Base-by-base conservation (phyloP, 116 monocot genomes). In the Trichopus zeylanicus region DNA sequence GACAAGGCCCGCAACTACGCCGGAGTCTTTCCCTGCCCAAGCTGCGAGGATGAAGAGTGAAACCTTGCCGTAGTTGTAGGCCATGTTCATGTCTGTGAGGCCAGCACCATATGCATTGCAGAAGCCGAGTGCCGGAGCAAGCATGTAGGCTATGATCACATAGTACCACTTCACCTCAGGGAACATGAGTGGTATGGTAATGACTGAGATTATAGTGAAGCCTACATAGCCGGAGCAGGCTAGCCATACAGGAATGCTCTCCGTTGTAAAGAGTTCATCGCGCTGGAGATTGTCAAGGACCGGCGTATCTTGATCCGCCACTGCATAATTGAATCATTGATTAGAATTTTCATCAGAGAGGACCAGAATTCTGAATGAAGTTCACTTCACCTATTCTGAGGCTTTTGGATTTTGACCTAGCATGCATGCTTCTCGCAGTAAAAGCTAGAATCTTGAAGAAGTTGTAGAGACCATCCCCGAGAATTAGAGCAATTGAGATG, bases 11-110 rank as follows among this genome's bases (percentile, higher is more conserved):
- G 77, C 86, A 11, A 86, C 71, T 0, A 86, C 81, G 22, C 86
- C 86, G 5, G 42, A 53, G 58, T 86, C 61, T 42, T 69, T 64
- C 35, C 86, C 81, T 10, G 81, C 73, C 54, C 49, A 61, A 30
- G 81, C 74, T 21, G 86, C 77, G 8, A 86, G 67, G 22, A 86
- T 71, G 59, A 86, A 86, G 55, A 86, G 81, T 6, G 86, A 42
- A 1, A 72, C 81, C 55, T 86, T 86, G 23, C 86, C 86, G 9
- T 86, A 81, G 66, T 86, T 86, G 65, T 77, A 86, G 25, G 86
- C 81, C 81, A 86, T 86, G 81, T 86, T 86, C 86, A 81, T 86
- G 71, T 86, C 86, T 3, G 86, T 86, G 20, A 81, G 78, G 22
- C 86, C 81, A 15, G 86, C 74, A n/a, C 86, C 81, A 35, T 81